A percentile compares a stretch with the other conserved stretches of the same genome.
phyloP scores from a whole-genome alignment of 2,329 filamentous ascomycete genomes.

The Phialemoniopsis sp. region DNA sequence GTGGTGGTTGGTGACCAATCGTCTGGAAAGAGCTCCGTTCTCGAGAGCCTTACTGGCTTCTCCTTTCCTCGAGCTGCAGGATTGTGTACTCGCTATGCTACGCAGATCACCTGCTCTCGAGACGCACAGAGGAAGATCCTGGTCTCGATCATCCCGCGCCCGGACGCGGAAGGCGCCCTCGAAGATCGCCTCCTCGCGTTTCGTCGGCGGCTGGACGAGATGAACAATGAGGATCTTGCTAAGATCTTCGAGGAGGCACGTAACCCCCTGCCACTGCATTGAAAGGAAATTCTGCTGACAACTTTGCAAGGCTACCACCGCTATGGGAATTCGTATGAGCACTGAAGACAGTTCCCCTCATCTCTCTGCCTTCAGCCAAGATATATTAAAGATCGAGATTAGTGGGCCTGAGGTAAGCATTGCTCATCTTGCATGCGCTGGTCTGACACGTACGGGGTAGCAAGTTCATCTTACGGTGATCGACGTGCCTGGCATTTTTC shows the following conservation, averaged over 20 bases:
- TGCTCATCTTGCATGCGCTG: too few species aligned
- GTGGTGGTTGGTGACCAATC: constrained; percentile 83
- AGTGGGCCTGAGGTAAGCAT: constrained; percentile 39
- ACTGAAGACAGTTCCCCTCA: too few species aligned
- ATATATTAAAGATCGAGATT: constrained; percentile 40
- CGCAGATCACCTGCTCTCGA: constrained; percentile 35
- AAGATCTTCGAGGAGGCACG: constrained; percentile 32
- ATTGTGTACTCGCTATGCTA: constrained; percentile 45
- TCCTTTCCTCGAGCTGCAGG: constrained; percentile 37
- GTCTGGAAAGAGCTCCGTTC: constrained; percentile 79
- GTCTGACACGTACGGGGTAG: too few species aligned
- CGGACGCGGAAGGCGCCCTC: too few species aligned
- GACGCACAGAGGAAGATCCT: constrained; percentile 14
- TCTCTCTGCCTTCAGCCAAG: constrained; percentile 35
- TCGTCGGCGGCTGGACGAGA: too few species aligned
- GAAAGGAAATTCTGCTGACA: too few species aligned
- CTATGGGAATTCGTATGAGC: constrained; percentile 21
- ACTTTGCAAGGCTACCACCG: too few species aligned
- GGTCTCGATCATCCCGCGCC: constrained; percentile 21
- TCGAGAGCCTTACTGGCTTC: constrained; percentile 59
- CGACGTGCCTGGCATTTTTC: constrained; percentile 51
- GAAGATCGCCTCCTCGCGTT: too few species aligned
- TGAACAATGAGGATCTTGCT: constrained; percentile 20
- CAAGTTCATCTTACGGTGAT: constrained; percentile 47
- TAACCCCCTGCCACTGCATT: too few species aligned